Percentiles rank a stretch among this genome's conserved stretches.
Conservation (phyloP, 495 filamentous ascomycete species). For the Cercophora scortea region DNA sequence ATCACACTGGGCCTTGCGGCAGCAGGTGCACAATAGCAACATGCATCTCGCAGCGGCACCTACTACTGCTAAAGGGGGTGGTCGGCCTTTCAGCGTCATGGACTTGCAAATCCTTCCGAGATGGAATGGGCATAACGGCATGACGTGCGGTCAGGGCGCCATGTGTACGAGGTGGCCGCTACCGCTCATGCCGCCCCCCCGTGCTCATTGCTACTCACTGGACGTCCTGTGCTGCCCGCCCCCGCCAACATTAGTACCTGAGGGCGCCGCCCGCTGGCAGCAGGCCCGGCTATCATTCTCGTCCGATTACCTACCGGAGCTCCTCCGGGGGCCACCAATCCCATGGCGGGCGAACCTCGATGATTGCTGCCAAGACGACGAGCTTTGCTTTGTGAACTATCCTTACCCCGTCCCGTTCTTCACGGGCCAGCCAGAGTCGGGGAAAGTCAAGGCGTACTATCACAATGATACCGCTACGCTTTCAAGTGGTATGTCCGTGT, state of each 20-base stretch:
- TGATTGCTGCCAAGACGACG: neutral
- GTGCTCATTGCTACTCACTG: neutral
- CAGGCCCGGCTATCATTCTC: neutral
- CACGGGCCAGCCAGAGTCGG: neutral
- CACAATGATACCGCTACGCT: neutral
- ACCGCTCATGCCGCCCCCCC: neutral
- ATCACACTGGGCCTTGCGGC: neutral
- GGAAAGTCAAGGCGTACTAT: neutral
- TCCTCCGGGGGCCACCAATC: neutral
- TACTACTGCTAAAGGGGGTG: too few species aligned
- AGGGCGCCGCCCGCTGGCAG: neutral
- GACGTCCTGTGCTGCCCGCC: neutral
- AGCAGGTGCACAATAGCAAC: neutral
- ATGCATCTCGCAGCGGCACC: neutral
- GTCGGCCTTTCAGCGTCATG: neutral
- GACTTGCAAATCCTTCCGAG: neutral
- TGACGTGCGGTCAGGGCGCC: constrained; percentile 3
- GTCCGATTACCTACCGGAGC: neutral
- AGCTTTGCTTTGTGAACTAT: neutral
- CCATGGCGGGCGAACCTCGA: constrained; percentile 3
- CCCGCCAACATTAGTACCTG: neutral
- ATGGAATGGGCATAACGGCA: constrained; percentile 2
- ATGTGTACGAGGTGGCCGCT: constrained; percentile 1
- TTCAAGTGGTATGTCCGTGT: neutral
- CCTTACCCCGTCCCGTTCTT: neutral